Evolutionary conservation across 257 asterid species (phyloP).

Genomic region (Solanum lignicaule): DNA sequence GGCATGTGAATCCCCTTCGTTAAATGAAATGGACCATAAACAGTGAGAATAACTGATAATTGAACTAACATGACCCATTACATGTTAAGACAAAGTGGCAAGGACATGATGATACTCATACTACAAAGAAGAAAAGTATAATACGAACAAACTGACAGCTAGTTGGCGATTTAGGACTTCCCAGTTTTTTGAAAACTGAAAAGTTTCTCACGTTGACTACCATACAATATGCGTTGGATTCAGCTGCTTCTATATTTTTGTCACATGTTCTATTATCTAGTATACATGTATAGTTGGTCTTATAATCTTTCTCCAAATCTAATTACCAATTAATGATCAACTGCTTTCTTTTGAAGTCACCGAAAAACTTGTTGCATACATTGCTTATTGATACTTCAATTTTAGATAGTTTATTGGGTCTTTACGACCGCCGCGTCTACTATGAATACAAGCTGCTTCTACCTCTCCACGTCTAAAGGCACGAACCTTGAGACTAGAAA

Average conservation of each 20-base stretch:
- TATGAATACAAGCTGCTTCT: neutral
- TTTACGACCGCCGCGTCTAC: neutral
- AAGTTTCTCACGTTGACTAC: neutral
- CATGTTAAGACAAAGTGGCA: neutral
- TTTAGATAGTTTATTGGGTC: neutral
- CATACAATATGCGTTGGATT: neutral
- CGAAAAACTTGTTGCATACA: neutral
- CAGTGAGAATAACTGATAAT: neutral
- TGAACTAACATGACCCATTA: neutral
- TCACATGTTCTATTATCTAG: neutral
- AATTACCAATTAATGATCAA: neutral
- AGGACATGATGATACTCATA: neutral
- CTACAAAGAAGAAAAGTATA: neutral
- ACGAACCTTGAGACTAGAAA: constrained; percentile 35
- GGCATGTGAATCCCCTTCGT: neutral
- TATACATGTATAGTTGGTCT: neutral
- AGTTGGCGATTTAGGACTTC: neutral
- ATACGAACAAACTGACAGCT: neutral
- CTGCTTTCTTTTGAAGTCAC: neutral
- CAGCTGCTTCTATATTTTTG: neutral
- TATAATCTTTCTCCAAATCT: neutral
- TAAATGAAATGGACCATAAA: neutral
- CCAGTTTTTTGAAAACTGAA: neutral
- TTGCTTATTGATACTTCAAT: neutral
- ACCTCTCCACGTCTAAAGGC: neutral